phyloP scores from a whole-genome alignment of 1,284 basidiomycete genomes.

The Ustilago cynodontis region DNA sequence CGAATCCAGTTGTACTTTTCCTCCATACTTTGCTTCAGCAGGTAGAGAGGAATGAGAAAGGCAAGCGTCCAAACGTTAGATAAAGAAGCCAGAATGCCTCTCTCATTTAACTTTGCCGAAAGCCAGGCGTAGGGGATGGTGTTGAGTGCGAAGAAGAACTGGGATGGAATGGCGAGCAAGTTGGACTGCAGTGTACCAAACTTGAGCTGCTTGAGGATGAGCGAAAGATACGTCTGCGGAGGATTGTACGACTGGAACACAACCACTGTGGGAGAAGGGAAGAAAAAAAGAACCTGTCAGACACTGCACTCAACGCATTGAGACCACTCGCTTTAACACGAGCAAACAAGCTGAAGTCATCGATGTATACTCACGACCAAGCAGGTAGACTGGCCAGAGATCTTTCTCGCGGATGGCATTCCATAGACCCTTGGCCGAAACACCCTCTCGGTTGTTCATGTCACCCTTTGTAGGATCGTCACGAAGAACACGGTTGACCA shows the following conservation, averaged over 20 bases:
- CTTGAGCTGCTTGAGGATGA: constrained; percentile 50
- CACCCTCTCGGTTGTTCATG: constrained; percentile 83
- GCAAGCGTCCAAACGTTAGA: constrained; percentile 40
- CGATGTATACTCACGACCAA: constrained; percentile 69
- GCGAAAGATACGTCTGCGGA: constrained; percentile 36
- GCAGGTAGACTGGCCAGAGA: constrained; percentile 79
- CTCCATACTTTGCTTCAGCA: constrained; percentile 19
- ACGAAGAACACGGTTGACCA: constrained; percentile 76
- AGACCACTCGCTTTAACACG: no score
- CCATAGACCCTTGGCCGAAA: constrained; percentile 20
- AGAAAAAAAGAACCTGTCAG: constrained; percentile 18
- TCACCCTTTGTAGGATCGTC: constrained; percentile 78
- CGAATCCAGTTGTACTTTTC: constrained; percentile 40
- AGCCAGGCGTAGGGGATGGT: constrained; percentile 40
- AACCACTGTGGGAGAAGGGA: constrained; percentile 22
- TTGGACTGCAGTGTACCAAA: constrained; percentile 53
- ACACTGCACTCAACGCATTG: no score
- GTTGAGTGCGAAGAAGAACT: constrained; percentile 50
- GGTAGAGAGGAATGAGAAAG: constrained; percentile 37
- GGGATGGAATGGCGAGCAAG: constrained; percentile 55
- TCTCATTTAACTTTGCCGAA: constrained; percentile 31
- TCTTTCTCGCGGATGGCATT: constrained; percentile 76
- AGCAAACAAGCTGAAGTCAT: not conserved
- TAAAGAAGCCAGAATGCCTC: constrained; percentile 23
- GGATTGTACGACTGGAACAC: constrained; percentile 38